Base-by-base conservation (phyloP, 2,329 filamentous ascomycete species). In the Claviceps capensis region DNA sequence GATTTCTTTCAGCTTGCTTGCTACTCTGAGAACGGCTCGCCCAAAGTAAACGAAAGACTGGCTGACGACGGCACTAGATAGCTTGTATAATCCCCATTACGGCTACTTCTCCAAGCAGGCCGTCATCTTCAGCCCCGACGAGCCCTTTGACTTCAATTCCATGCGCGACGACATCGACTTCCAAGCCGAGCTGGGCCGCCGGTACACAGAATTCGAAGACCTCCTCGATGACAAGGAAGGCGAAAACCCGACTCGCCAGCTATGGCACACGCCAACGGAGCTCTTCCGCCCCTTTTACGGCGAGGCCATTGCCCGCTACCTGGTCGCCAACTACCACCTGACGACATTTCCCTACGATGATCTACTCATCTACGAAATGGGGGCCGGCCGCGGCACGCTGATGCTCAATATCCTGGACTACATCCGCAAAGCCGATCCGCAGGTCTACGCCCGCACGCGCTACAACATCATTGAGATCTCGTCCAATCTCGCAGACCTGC, bases 321-420 rank as follows among this genome's bases (percentile, higher is more conserved):
- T 98, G 45, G 83, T 97, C 59, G 84, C 88, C 59, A 96, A 98
- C 72, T 98, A 98, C 77, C 89, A 93, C 65, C 81, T 96, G 65
- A 88, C 87, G 45, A 81, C 88, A 52, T 97, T 93, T 66, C 93
- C 93, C 2, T 96, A 97, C 73, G 84, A 96, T 69, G 93, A 98
- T 69, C 79, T 98, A 50, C 87, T 95, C 61, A 94, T 98, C 67
- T 98, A 96, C 77, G 93, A 98, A 67, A 95, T 98, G 86, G 93
- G 93, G 50, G 93, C 93, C 41, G 93, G 93, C 61, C 91, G 95
- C 62, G 93, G 93, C 56, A 98, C 94, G 0, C 79, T 98, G 64
- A 98, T 98, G 93, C 77, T 93, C 64, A 98, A 98, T 68, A 90
- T 98, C 53, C 78, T 98, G 55, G 91, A 98, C 73, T 95, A 94